These are phyloP conservation scores for Cryptomeria japonica DNA, from an alignment of 75 land plant species.

Conservation along the genomic window DNA sequence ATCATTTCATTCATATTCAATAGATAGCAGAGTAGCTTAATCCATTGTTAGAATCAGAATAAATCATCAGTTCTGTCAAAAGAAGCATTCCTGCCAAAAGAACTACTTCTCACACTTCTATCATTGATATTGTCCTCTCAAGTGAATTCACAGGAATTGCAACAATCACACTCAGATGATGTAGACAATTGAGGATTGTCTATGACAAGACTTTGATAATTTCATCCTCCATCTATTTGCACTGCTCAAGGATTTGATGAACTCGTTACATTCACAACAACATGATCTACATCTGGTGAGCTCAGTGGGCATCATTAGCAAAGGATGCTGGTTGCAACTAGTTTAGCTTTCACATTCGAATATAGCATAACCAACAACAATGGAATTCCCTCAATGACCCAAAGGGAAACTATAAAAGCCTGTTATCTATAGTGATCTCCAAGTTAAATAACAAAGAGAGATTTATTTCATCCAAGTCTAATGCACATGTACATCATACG, in stretches of 20 bases:
- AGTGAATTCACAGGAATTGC: neutral
- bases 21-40: too few relatives aligned
- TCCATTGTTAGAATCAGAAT: too few relatives aligned
- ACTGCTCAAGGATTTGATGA: neutral
- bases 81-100: slow-evolving; percentile 12
- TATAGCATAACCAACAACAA: too few relatives aligned
- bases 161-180: slow-evolving; percentile 20
- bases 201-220: slow-evolving; percentile 13
- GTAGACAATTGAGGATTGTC: slow-evolving; percentile 22
- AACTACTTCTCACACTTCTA: slow-evolving; percentile 12
- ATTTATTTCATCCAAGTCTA: too few relatives aligned
- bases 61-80: slow-evolving; percentile 23
- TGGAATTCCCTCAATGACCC: too few relatives aligned
- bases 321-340: too few relatives aligned
- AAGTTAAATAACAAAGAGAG: too few relatives aligned
- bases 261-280: slow-evolving; percentile 22
- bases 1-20: too few relatives aligned
- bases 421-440: too few relatives aligned
- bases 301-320: neutral
- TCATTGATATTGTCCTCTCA: slow-evolving; percentile 22
- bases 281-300: slow-evolving; percentile 24
- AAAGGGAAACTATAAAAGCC: too few relatives aligned
- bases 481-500: too few relatives aligned
- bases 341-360: too few relatives aligned
- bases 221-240: neutral